Base-by-base conservation (phyloP, 164 flowering plant species). In the Vitis rupestris region DNA sequence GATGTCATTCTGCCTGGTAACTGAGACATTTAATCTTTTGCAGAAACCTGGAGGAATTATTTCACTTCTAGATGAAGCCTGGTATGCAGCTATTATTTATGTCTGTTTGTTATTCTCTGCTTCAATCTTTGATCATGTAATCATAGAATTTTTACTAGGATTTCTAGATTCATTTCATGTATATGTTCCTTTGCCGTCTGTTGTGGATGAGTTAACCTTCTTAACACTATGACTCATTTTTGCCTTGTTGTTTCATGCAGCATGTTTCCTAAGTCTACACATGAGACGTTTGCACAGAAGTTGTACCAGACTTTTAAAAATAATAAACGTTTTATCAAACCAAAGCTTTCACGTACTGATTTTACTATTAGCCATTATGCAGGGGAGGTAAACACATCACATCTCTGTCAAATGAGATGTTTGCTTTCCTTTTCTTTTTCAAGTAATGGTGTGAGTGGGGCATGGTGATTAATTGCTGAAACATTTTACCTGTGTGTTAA, bases 271-370 rank as follows among this genome's bases (percentile, higher is more conserved):
- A 72, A 72, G 55, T 76, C 79, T 2, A 76, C 79, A 11, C 76
- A 76, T 72, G 79, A 76, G 61, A 76, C 79, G 48, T 76, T 76
- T 62, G 70, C 79, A 3, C 79, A 76, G 70, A 76, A 72, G 68
- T 29, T 76, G 74, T 76, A 76, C 63, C 79, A 76, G 76, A 76
- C 79, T 16, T 76, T 76, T 29, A 69, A 64, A 58, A 76, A 64
- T 23, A 63, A 72, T 48, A 72, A 76, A 59, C 79, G 79, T 13
- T 76, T 76, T 52, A 66, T 64, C 30, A 76, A 72, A 65, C 74
- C 79, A 51, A 76, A 76, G 61, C 79, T 76, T 52, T 76, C 79
- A 68, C 70, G 79, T 55, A 76, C 79, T n/a, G 62, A 68, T 68
- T 76, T 76, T 68, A 72, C 67, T 23, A 69, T 76, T 51, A 16